Conservation (phyloP, 768 basidiomycete genomes). For the Podaxis pistillaris region DNA sequence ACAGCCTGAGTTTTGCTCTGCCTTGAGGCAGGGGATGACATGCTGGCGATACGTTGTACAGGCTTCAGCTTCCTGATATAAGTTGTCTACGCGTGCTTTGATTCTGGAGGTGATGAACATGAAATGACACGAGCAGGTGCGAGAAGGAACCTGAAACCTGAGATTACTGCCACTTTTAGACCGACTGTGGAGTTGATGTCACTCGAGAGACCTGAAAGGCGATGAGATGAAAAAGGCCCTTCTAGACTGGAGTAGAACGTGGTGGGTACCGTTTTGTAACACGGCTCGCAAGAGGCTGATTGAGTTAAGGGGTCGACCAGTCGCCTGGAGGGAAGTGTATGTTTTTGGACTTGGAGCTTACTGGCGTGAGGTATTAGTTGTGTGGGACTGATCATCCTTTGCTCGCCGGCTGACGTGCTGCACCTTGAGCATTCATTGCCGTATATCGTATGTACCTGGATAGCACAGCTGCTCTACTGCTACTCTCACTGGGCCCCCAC, state of each 20-base stretch:
- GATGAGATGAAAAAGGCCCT: neutral
- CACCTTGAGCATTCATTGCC: neutral
- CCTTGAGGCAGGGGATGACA: constrained; percentile 9
- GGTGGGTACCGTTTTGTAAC: neutral
- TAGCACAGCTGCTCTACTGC: neutral
- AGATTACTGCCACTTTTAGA: neutral
- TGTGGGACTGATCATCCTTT: neutral
- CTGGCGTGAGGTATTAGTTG: neutral
- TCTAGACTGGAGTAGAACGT: neutral
- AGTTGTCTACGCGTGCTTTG: neutral
- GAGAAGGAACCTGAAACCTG: neutral
- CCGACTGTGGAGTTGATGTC: neutral
- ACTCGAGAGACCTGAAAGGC: neutral
- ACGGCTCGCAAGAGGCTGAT: neutral
- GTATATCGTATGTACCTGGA: neutral
- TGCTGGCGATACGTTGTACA: neutral
- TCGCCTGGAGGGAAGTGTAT: neutral
- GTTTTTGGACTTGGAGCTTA: neutral
- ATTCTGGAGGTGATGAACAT: neutral
- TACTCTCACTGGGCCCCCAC: neutral
- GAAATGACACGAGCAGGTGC: neutral
- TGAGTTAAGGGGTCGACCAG: neutral
- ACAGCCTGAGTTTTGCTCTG: neutral
- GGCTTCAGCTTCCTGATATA: neutral
- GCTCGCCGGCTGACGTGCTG: neutral